Evolutionary conservation across 2,329 filamentous ascomycete genomes (phyloP).

Genomic region (Ascosphaera apis): DNA sequence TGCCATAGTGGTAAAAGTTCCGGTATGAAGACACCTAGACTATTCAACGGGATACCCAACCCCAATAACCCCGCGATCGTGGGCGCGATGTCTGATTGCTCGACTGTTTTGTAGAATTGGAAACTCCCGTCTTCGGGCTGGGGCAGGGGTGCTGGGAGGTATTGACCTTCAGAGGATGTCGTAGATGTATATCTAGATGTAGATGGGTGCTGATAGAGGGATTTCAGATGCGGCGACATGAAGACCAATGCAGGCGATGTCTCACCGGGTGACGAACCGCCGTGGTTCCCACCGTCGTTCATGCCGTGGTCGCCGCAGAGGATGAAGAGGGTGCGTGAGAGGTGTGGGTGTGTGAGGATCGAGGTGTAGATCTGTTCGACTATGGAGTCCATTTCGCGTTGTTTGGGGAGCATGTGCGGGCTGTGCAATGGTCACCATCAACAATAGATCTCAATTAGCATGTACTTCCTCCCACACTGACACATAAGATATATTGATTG

Average conservation of each 20-base stretch:
- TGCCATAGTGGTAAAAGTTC: constrained; percentile 62
- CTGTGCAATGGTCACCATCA: too few species aligned
- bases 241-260: constrained; percentile 86
- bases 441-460: too few species aligned
- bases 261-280: constrained; percentile 79
- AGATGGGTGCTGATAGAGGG: constrained; percentile 23
- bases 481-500: too few species aligned
- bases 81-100: constrained; percentile 84
- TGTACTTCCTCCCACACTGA: too few species aligned
- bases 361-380: constrained; percentile 53
- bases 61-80: constrained; percentile 71
- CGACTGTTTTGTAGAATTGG: constrained; percentile 61
- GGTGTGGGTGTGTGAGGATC: constrained; percentile 45
- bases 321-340: constrained; percentile 59
- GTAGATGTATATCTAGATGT: too few species aligned
- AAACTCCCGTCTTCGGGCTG: constrained; percentile 50
- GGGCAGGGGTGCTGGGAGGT: too few species aligned
- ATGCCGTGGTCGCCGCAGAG: constrained; percentile 94
- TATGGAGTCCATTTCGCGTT: constrained; percentile 77
- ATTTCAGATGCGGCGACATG: constrained; percentile 57
- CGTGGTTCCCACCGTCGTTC: constrained; percentile 96
- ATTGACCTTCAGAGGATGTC: too few species aligned
- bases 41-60: constrained; percentile 74
- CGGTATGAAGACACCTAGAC: constrained; percentile 62
- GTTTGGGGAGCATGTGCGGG: constrained; percentile 79